A percentile compares a stretch with the other conserved stretches of the same genome.
Conservation (phyloP, 1,284 basidiomycete species). For the Heterobasidion irregulare region DNA sequence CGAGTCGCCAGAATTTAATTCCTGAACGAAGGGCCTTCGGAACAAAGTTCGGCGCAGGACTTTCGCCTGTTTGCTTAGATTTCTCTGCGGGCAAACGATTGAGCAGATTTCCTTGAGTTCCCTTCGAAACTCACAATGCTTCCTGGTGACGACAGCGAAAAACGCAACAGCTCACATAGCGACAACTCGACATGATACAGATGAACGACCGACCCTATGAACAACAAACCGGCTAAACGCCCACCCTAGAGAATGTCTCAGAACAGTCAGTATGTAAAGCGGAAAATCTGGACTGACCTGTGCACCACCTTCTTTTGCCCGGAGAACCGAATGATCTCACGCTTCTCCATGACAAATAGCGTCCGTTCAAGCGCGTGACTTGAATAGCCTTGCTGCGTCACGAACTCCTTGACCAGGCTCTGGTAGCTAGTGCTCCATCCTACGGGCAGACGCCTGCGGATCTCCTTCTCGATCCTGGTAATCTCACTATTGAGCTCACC, state of each 20-base stretch:
- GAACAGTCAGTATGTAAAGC: background rate
- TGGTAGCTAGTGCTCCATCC: constrained; percentile 98
- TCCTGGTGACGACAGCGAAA: no score
- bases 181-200: no score
- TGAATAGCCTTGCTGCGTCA: constrained; percentile 85
- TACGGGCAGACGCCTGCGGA: constrained; percentile 83
- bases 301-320: constrained; percentile 27
- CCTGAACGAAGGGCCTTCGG: no score
- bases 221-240: background rate
- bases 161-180: no score
- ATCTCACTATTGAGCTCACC: constrained; percentile 95
- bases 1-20: no score
- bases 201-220: background rate
- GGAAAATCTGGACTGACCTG: constrained; percentile 1
- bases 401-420: constrained; percentile 92
- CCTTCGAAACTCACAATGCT: no score
- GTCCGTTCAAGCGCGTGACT: constrained; percentile 91
- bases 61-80: no score
- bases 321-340: constrained; percentile 89
- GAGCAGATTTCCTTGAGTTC: no score
- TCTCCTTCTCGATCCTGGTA: constrained; percentile 85
- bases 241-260: background rate
- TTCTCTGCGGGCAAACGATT: no score
- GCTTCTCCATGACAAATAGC: constrained; percentile 89
- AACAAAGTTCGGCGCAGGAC: no score